Percentiles rank a stretch among this genome's conserved stretches.
phyloP scores from a whole-genome alignment of 192 early-diverging fungal genomes.

The Gamsiella multidivaricata region DNA sequence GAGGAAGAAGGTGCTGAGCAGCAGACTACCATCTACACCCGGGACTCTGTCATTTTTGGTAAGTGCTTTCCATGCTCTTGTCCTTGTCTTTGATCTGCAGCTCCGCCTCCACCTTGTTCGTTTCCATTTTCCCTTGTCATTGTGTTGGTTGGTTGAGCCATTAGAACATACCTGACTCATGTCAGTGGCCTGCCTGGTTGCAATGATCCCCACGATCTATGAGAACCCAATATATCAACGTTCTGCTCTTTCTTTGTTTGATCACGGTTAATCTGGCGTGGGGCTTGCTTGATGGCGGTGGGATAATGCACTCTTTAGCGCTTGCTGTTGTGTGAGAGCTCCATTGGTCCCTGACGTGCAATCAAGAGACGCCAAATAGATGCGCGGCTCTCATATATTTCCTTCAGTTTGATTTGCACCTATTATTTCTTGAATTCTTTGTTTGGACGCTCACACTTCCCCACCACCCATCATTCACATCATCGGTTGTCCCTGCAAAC shows the following conservation, averaged over 20 bases:
- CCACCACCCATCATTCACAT: not conserved
- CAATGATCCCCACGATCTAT: no score
- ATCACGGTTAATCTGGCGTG: not conserved
- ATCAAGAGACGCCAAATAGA: not conserved
- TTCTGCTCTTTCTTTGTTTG: no score
- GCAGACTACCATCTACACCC: conserved; percentile 53
- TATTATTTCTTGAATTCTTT: not conserved
- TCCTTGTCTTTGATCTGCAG: not conserved
- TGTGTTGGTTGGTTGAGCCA: no score
- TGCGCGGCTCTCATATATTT: conserved; percentile 8
- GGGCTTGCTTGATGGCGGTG: no score
- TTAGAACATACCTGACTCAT: no score
- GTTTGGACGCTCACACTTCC: no score
- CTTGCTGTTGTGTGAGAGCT: conserved; percentile 18
- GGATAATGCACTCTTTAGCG: not conserved
- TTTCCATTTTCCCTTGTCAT: no score
- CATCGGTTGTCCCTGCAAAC: not conserved
- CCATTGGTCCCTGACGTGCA: conserved; percentile 26
- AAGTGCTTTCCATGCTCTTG: conserved; percentile 8
- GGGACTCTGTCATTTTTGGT: conserved; percentile 53
- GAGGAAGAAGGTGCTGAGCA: conserved; percentile 54
- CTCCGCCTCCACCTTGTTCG: not conserved
- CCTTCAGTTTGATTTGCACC: not conserved
- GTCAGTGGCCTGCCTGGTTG: no score
- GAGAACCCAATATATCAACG: no score